phyloP scores from a whole-genome alignment of 2,329 filamentous ascomycete species.

The Fusarium sp. region DNA sequence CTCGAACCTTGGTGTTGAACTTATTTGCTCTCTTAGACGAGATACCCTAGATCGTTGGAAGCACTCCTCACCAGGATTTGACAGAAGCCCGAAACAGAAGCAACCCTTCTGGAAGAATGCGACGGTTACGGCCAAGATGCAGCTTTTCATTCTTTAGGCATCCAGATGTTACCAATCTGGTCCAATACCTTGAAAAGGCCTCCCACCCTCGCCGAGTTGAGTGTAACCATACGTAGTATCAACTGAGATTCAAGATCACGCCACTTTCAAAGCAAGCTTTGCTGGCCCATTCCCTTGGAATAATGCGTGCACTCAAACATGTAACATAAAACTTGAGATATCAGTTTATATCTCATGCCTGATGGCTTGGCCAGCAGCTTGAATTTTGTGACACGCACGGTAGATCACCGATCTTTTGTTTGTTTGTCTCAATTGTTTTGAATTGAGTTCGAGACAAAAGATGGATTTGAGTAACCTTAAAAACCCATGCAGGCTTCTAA shows the following conservation, averaged over 20 bases:
- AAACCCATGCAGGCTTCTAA: neutral
- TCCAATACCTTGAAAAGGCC: neutral
- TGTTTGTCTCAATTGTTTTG: neutral
- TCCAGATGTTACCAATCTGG: neutral
- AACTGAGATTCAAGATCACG: neutral
- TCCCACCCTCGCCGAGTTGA: neutral
- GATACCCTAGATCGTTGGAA: neutral
- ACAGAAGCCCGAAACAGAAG: neutral
- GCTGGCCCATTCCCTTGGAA: neutral
- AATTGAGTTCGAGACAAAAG: neutral
- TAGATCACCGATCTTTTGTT: constrained; percentile 3
- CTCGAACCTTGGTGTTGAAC: neutral
- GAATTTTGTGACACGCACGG: constrained; percentile 4
- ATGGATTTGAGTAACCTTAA: neutral
- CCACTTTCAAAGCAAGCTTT: constrained; percentile 4
- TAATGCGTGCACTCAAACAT: neutral
- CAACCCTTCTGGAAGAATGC: neutral
- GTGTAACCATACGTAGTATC: neutral
- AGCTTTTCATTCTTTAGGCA: neutral
- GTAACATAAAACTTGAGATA: neutral
- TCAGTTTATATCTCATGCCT: neutral
- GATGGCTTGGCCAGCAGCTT: constrained; percentile 2
- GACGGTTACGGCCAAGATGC: neutral
- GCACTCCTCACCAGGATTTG: neutral
- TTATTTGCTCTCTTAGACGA: neutral